Evolutionary conservation across 2,329 filamentous ascomycete species (phyloP).

Genomic region (Colletotrichum camelliae): DNA sequence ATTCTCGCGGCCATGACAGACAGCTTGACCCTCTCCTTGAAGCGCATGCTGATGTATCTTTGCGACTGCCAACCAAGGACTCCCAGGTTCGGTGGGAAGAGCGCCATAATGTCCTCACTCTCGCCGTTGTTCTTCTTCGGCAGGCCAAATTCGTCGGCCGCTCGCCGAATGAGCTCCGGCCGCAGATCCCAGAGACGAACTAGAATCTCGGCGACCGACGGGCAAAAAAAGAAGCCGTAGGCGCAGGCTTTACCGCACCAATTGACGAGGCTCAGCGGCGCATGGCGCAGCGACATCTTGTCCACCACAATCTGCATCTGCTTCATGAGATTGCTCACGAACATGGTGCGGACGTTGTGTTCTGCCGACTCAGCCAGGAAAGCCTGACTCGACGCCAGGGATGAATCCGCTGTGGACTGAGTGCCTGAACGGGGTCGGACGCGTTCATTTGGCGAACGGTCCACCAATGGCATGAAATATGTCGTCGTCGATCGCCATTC

Average conservation of each 20-base stretch:
- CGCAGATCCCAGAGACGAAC: conserved; percentile 81
- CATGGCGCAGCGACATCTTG: conserved; percentile 81
- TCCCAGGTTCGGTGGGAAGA: conserved; percentile 72
- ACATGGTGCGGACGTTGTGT: conserved; percentile 89
- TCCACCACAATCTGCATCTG: conserved; percentile 90
- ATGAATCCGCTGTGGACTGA: conserved; percentile 59
- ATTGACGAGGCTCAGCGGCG: conserved; percentile 70
- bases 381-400: conserved; percentile 70
- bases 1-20: conserved; percentile 75
- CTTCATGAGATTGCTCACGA: conserved; percentile 78
- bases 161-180: conserved; percentile 71
- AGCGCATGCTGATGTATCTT: conserved; percentile 52
- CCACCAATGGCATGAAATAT: conserved; percentile 66
- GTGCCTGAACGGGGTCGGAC: conserved; percentile 52
- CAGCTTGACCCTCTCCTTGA: conserved; percentile 69
- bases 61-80: conserved; percentile 62
- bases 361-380: conserved; percentile 72
- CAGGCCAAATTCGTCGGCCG: conserved; percentile 72
- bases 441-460: conserved; percentile 56
- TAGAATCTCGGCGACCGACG: conserved; percentile 82
- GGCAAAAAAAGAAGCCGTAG: conserved; percentile 92
- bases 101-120: conserved; percentile 68
- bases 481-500: conserved; percentile 84
- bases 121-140: conserved; percentile 59
- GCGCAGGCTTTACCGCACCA: conserved; percentile 92